Conservation (phyloP, 768 basidiomycete species). For the Suillus spraguei region DNA sequence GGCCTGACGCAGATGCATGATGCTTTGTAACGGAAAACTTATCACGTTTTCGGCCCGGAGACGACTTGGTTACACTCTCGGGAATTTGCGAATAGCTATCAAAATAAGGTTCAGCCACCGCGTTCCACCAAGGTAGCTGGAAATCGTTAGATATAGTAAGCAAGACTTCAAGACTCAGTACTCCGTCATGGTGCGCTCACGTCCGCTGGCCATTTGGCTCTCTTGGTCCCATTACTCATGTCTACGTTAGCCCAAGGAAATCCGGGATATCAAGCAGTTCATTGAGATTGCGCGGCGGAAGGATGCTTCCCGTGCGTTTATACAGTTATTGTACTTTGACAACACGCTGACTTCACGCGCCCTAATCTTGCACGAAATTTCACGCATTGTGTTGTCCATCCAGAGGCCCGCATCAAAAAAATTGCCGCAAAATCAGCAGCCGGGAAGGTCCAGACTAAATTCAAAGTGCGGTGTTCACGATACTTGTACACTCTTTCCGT, state of each 20-base stretch:
- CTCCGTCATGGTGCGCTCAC: conserved; percentile 31
- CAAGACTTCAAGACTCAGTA: conserved; percentile 18
- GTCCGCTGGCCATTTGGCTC: background rate
- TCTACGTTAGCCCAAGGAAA: conserved; percentile 83
- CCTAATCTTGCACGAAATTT: conserved; percentile 6
- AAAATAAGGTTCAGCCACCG: conserved; percentile 38
- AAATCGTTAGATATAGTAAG: conserved; percentile 5
- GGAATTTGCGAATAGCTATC: conserved; percentile 30
- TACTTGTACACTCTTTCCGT: conserved; percentile 97
- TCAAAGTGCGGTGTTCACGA: conserved; percentile 97
- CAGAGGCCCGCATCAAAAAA: conserved; percentile 99
- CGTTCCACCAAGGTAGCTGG: background rate
- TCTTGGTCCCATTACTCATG: conserved; percentile 11
- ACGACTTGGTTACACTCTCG: too few species aligned
- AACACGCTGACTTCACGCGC: background rate
- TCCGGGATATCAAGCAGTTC: conserved; percentile 98
- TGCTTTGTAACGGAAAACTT: background rate
- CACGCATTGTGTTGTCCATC: background rate
- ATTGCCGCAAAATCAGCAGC: conserved; percentile 65
- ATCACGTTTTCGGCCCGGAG: background rate
- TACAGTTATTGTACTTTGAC: background rate
- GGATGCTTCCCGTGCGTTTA: conserved; percentile 89
- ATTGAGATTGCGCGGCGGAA: conserved; percentile 96
- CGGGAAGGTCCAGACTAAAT: conserved; percentile 88
- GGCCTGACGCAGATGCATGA: too few species aligned